phyloP scores from a whole-genome alignment of 108 stramenopile species.

The Cyclotella atomus region DNA sequence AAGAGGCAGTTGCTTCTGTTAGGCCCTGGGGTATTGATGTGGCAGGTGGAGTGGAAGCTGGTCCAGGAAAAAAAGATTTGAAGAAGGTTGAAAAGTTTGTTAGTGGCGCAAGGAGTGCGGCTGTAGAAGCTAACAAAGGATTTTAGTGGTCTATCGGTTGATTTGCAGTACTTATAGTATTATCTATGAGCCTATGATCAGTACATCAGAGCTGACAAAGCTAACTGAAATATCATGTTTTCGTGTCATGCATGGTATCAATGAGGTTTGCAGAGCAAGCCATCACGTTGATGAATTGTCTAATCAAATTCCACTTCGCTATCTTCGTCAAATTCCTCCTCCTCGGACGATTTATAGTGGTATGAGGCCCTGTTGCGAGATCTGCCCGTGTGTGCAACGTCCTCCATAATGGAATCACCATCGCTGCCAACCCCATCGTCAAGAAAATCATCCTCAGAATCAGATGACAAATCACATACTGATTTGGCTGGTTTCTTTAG shows the following conservation, averaged over 20 bases:
- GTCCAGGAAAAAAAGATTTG: slow-evolving; percentile 89
- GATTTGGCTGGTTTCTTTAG: neutral
- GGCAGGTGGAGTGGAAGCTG: slow-evolving; percentile 91
- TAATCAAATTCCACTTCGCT: slow-evolving; percentile 5
- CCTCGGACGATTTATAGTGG: neutral
- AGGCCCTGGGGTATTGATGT: slow-evolving; percentile 96
- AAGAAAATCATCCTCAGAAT: neutral
- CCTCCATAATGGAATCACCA: neutral
- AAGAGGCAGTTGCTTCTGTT: slow-evolving; percentile 68
- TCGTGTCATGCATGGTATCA: neutral
- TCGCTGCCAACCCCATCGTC: slow-evolving; percentile 5
- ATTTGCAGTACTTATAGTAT: neutral
- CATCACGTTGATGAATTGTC: neutral
- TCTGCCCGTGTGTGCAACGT: neutral
- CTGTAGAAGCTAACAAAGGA: slow-evolving; percentile 82
- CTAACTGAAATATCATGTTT: neutral
- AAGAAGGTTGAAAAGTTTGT: slow-evolving; percentile 85
- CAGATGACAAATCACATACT: slow-evolving; percentile 9
- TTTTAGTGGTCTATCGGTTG: slow-evolving; percentile 51
- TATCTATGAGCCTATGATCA: neutral
- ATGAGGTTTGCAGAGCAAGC: neutral
- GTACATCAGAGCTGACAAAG: neutral
- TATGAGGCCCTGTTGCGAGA: neutral
- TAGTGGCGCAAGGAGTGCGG: slow-evolving; percentile 67
- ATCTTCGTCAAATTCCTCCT: neutral